Evolutionary conservation across 371 early-diverging fungal species (phyloP), one percentile per base, ranked within the genome.

Genomic region (Mucor lusitanicus): DNA sequence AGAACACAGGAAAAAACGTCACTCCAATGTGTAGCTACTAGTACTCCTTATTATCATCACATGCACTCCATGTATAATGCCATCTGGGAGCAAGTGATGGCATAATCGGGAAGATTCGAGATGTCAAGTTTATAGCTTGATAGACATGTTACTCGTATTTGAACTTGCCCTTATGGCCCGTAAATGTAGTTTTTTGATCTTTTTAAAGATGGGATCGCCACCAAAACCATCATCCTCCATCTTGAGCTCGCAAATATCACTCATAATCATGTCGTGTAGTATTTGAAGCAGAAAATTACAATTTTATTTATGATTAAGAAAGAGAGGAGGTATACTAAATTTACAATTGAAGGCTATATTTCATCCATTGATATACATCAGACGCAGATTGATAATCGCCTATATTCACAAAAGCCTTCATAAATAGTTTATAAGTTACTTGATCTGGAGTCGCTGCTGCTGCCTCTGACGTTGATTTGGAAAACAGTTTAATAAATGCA

Each of bases 401-500:
- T 2, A 66, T 64, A n/a, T 64, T 67, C 3, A 60, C 57, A 65
- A 80, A 80, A 15, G 80, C 80, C 58, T 73, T 77, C 63, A 77
- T 75, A 67, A 80, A 80, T 3, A 77, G 44, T 56, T 74, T 75
- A 25, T 73, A 77, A 5, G 80, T 80, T 7, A 67, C 58, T 42
- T 67, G 59, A 42, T 80, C 71, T 21, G 80, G 62, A 23, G 50
- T 13, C 8, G 50, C 50, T 12, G 19, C 21, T 30, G 30, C 30
- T 21, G 17, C 46, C 37, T 71, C 61, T 33, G 33, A 8, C 30
- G 25, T 61, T 17, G 50, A 21, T 6, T 61, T 68, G 12, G 65
- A 59, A 33, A 73, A 71, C 6, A 66, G 56, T 5, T 59, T 56
- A 19, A 70, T n/a, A 61, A 69, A 65, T 1, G 55, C 69, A 61